A percentile compares a stretch with the other conserved stretches of the same genome.
phyloP scores from a whole-genome alignment of 192 early-diverging fungal species.

The Thamnidium elegans region DNA sequence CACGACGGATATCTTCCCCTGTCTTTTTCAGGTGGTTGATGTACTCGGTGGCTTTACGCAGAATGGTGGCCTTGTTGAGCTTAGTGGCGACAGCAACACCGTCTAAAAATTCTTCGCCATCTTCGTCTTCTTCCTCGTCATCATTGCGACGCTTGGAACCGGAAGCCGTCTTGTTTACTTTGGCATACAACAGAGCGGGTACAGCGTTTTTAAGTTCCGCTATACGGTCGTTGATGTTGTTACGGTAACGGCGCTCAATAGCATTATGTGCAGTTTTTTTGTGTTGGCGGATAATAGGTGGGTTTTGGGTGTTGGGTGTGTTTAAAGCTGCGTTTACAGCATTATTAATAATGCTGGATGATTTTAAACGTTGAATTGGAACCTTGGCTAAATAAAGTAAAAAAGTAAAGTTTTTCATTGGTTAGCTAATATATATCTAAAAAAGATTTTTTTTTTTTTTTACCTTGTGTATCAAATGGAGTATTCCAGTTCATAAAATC shows the following conservation, averaged over 20 bases:
- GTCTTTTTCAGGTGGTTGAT: constrained; percentile 59
- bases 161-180: constrained; percentile 49
- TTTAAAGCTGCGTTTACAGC: constrained; percentile 28
- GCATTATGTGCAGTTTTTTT: constrained; percentile 95
- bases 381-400: constrained; percentile 34
- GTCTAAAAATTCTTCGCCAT: constrained; percentile 63
- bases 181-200: constrained; percentile 70
- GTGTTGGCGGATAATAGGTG: constrained; percentile 51
- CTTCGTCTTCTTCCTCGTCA: constrained; percentile 54
- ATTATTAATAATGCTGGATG: constrained; percentile 23
- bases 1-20: constrained; percentile 39
- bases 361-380: constrained; percentile 48
- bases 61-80: constrained; percentile 91
- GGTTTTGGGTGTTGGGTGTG: not conserved
- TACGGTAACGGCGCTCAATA: constrained; percentile 91
- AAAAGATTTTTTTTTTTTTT: constrained; percentile 9
- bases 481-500: constrained; percentile 13
- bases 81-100: constrained; percentile 84
- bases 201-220: constrained; percentile 81
- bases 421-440: not conserved
- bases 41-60: constrained; percentile 91
- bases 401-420: no score
- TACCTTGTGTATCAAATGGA: constrained; percentile 1
- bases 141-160: constrained; percentile 30
- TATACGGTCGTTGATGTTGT: constrained; percentile 97